These are phyloP conservation scores for Arthrobotrys musiformis DNA, from an alignment of 2,329 filamentous ascomycete species.

Conservation along the genomic window DNA sequence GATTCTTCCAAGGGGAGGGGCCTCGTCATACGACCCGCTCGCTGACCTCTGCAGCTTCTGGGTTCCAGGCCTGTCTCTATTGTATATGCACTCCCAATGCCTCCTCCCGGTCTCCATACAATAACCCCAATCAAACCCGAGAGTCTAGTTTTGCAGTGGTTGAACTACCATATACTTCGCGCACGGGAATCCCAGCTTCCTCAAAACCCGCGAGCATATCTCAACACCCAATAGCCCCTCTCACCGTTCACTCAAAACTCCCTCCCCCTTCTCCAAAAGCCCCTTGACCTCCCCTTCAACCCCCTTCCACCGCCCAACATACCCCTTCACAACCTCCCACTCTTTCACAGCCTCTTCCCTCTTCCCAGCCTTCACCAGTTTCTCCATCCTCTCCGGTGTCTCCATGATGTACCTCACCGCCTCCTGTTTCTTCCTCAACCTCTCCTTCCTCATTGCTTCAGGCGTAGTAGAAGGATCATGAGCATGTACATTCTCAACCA, in stretches of 20 bases:
- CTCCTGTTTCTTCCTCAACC: slow-evolving; percentile 65
- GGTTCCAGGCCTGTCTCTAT: too few relatives aligned
- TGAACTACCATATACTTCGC: not conserved
- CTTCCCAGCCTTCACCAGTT: slow-evolving; percentile 71
- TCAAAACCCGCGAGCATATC: not conserved
- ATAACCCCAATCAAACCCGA: not conserved
- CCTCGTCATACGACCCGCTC: too few relatives aligned
- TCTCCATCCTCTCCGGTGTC: slow-evolving; percentile 70
- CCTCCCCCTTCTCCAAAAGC: slow-evolving; percentile 30
- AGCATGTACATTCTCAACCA: slow-evolving; percentile 66
- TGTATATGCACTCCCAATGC: too few relatives aligned
- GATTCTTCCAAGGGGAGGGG: too few relatives aligned
- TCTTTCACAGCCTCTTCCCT: slow-evolving; percentile 70
- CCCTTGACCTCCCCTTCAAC: slow-evolving; percentile 64
- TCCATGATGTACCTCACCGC: slow-evolving; percentile 73
- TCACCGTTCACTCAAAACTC: not conserved
- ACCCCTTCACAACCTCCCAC: slow-evolving; percentile 68
- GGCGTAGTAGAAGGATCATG: slow-evolving; percentile 65
- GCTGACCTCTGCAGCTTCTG: too few relatives aligned
- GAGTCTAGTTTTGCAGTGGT: not conserved
- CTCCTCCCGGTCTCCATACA: too few relatives aligned
- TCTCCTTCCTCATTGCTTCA: slow-evolving; percentile 59
- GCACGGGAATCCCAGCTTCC: not conserved
- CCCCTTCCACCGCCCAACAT: slow-evolving; percentile 69
- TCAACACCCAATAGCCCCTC: not conserved